Base-by-base conservation (phyloP, 164 flowering plant species). In the Euptelea pleiosperma region DNA sequence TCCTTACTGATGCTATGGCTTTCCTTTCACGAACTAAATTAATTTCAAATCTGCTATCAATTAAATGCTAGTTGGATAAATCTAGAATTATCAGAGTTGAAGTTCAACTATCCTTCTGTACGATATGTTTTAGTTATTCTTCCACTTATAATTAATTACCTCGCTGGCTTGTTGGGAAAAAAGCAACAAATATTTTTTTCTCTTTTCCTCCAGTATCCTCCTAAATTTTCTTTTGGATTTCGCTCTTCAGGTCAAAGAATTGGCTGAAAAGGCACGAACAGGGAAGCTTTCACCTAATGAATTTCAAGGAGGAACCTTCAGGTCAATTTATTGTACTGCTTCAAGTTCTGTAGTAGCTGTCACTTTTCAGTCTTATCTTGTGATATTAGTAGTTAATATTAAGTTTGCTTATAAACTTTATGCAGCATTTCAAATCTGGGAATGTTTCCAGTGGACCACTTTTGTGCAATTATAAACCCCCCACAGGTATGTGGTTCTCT, bases 361-460 rank as follows among this genome's bases (percentile, higher is more conserved):
- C 8, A 49, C 30, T 2, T 14, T 15, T 33, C 8, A 42, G 11
- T 55, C 36, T 19, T 33, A 7, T 26, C 57, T 46, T 28, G 8
- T 45, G 55, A 41, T 24, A 11, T 44, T n/a, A 26, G 31, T 36
- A 45, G 39, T 14, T 26, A 16, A 36, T 37, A 62, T 16, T 14
- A 4, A 42, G 18, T 29, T 51, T 50, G 15, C 10, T 46, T 34
- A 3, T 24, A 50, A 15, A 51, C 21, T 28, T 58, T 56, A 1
- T 84, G 82, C 95, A 94, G 99, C 78, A 94, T 94, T 63, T 94
- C 99, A 62, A 94, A 94, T 75, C 77, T 94, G 71, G 99, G 99
- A 58, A 94, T 94, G 99, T 94, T 81, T 74, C 99, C 99, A 16
- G 97, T 94, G 70, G 99, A 94, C 71, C 68, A 73, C 0, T 91